Conservation (phyloP, 2,329 filamentous ascomycete species). For the Trichophyton schoenleinii region DNA sequence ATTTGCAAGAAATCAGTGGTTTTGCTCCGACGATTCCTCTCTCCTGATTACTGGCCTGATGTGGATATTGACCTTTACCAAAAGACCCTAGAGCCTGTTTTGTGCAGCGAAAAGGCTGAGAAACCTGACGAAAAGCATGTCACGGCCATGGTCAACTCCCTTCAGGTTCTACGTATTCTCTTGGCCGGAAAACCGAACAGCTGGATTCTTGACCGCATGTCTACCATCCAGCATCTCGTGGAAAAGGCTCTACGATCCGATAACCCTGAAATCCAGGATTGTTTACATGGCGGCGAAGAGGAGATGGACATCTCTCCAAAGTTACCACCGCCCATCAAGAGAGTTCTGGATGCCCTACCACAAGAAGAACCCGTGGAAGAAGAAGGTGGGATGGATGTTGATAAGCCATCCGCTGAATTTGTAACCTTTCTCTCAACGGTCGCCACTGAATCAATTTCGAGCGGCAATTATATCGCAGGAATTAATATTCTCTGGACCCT, state of each 20-base stretch:
- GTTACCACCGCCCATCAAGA: slow-evolving; percentile 62
- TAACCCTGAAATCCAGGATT: slow-evolving; percentile 85
- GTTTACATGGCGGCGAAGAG: slow-evolving; percentile 62
- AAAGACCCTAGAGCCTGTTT: slow-evolving; percentile 74
- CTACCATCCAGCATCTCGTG: slow-evolving; percentile 69
- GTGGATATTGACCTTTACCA: slow-evolving; percentile 83
- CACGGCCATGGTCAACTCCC: slow-evolving; percentile 80
- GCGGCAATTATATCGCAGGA: slow-evolving; percentile 68
- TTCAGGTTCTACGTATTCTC: slow-evolving; percentile 83
- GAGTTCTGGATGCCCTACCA: slow-evolving; percentile 79
- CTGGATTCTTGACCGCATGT: slow-evolving; percentile 72
- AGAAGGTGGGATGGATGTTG: slow-evolving; percentile 68
- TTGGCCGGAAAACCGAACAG: slow-evolving; percentile 78
- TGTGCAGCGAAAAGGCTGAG: slow-evolving; percentile 72
- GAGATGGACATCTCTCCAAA: slow-evolving; percentile 56
- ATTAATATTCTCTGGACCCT: slow-evolving; percentile 92
- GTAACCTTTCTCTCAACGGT: slow-evolving; percentile 72
- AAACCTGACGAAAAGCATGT: slow-evolving; percentile 73
- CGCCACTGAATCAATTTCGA: slow-evolving; percentile 74
- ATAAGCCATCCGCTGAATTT: slow-evolving; percentile 70
- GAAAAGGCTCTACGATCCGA: slow-evolving; percentile 84
- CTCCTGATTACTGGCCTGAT: slow-evolving; percentile 81
- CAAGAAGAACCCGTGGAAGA: slow-evolving; percentile 66
- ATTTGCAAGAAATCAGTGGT: slow-evolving; percentile 75
- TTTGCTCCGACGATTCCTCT: slow-evolving; percentile 70